Base-by-base conservation (phyloP, 805 yeast species). In the Lachancea fermentati region DNA sequence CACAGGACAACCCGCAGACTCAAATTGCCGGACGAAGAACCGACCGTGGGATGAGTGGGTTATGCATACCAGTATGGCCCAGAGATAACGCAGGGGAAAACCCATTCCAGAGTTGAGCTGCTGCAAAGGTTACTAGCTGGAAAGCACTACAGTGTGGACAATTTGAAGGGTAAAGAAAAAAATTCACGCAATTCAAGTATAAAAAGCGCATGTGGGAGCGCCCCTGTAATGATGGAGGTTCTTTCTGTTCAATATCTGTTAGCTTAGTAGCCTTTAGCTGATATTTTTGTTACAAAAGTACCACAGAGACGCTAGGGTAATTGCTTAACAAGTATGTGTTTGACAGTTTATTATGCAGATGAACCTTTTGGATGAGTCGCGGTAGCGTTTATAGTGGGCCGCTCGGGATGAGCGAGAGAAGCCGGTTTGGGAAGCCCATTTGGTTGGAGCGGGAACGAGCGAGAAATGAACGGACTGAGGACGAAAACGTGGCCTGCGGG, bases 311-410 rank as follows among this genome's bases (percentile, higher is more conserved):
- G 15, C 15, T 29, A 11, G 15, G 31, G 31, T 29, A 29, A 29
- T 29, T 29, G 31, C n/a, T 29, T 12, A 29, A 29, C n/a, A 29
- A 29, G 31, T 29, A 29, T 29, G 31, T 29, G n/a, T 8, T 29
- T 29, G 8, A 29, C n/a, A 6, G 6, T 6, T 8, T 29, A 8
- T 13, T 22, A 22, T 22, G 26, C 26, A 22, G 11, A 11, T 7
- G 11, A 22, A 22, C 26, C 9, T 22, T 22, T 22, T 22, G 26
- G 26, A 11, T 22, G 26, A 22, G 9, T 22, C 26, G 7, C 26
- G n/a, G n/a, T n/a, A n/a, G n/a, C n/a, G n/a, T n/a, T n/a, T 22
- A 22, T 22, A 11, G 9, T 22, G 26, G 26, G 26, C 26, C 7
- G 26, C 26, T 22, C 7, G 26, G 26, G 26, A 22, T 7, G 26